Base-by-base conservation (phyloP, 352 stramenopile genomes). In the Pythium dissotocum region DNA sequence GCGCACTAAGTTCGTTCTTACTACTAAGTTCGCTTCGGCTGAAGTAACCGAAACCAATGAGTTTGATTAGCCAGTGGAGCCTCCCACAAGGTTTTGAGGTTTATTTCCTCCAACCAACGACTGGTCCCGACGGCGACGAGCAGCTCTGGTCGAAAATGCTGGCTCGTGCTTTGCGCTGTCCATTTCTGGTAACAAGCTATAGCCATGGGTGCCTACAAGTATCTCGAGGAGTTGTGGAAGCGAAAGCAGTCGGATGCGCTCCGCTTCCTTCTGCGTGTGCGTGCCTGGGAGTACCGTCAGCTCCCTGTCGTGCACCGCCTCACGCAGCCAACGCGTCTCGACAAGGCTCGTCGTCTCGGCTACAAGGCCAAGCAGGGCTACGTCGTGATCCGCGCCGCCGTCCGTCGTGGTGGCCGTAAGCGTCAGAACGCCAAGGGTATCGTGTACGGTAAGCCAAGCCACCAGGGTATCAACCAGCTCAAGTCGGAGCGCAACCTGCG, bases 351-450 rank as follows among this genome's bases (percentile, higher is more conserved):
- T 76, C 95, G 95, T 77, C 92, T 99, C 51, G 98, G 98, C 30
- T 99, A 99, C 95, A 99, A 99, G 94, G 97, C 98, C 82, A 99
- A 99, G 96, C 98, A 99, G 87, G 97, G 98, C 79, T 99, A 92
- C 75, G 96, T 99, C 56, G 89, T 99, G 69, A 98, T 99, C 71
- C 97, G 98, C 62, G 95, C 98, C 46, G 97, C 96, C 72, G 97
- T 99, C 53, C 96, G 98, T 86, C 95, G 98, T 75, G 98, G 98
- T 87, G 97, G 97, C 83, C 97, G 98, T 76, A 99, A 99, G 94
- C 90, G 98, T 78, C 97, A 97, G 66, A 99, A 99, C 83, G 94
- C 96, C 70, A 99, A 99, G 93, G 98, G 98, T 93, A 99, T 99
- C 79, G 98, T 99, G 63, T 99, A 99, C 85, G 98, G 98, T 90